Evolutionary conservation across 2,329 filamentous ascomycete species (phyloP), one percentile per base, ranked within the genome.

Genomic region (Elsinoe necatrix): DNA sequence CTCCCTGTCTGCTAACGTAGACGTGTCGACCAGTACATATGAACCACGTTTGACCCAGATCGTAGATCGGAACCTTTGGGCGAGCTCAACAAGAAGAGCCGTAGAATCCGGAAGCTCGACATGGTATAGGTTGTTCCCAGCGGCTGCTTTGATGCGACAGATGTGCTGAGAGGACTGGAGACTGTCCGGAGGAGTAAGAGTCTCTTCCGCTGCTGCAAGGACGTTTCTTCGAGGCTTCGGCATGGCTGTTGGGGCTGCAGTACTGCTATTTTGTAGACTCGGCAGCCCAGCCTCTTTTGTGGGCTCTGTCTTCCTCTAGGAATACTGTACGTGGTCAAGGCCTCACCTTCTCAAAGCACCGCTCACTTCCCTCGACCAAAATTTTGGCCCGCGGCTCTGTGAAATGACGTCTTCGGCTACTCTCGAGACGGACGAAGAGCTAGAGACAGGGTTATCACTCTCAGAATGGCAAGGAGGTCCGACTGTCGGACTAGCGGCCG

Each of bases 31-130:
- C 9, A 97, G 73, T 27, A 96, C 90, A 70, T 85, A 97, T 0
- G 89, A 89, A 27, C 90, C 87, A 16, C 89, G 84, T 71, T 87
- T 91, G 69, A 97, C 87, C 88, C 89, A 97, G 61, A 97, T 89
- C 1, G 89, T 93, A 62, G 89, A 93, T 60, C 92, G 87, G 69
- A 97, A 96, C 39, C 84, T 83, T 23, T 89, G 77, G 8, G 88
- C 86, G 18, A 98, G 81, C 75, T 96, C 90, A 20, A 90, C 85
- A 16, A 95, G 75, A 37, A 92, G 71, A 5, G 78, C 73, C 65
- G 83, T 80, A 58, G 80, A 79, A 63, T 78, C 77, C 21, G 91
- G 83, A 27, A 91, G 75, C 67, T 85, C 79, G 67, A 92, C 89
- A 42, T 81, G 80, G 76, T 95, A 97, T 41, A 95, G 77, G 70